phyloP scores from a whole-genome alignment of 192 early-diverging fungal species.

The Coemansia sp. region DNA sequence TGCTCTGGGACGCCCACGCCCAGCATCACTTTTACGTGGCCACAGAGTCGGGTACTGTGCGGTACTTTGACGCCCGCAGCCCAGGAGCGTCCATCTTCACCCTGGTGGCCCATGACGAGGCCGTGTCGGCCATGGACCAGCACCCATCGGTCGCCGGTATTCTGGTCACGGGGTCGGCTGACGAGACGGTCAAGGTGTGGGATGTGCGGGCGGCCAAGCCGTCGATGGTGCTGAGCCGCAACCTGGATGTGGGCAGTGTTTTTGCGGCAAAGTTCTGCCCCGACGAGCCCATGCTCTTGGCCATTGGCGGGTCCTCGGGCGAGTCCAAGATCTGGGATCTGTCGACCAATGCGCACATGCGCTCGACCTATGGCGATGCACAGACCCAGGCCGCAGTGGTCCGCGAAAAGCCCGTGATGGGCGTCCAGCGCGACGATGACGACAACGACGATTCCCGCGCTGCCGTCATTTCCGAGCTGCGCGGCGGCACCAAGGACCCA shows the following conservation, averaged over 20 bases:
- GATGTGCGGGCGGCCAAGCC: slow-evolving; percentile 65
- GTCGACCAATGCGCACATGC: slow-evolving; percentile 76
- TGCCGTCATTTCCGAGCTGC: slow-evolving; percentile 37
- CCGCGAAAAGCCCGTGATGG: slow-evolving; percentile 50
- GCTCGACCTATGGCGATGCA: slow-evolving; percentile 37
- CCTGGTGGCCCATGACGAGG: slow-evolving; percentile 88
- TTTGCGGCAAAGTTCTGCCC: slow-evolving; percentile 84
- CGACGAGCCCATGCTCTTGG: slow-evolving; percentile 85
- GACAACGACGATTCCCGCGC: slow-evolving; percentile 45
- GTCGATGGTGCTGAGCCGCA: slow-evolving; percentile 77
- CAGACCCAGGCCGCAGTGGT: slow-evolving; percentile 2
- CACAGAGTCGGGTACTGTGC: slow-evolving; percentile 87
- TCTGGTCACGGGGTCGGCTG: slow-evolving; percentile 86
- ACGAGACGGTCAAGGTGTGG: slow-evolving; percentile 94
- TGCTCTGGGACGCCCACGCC: slow-evolving; percentile 88
- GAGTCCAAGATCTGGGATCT: slow-evolving; percentile 92
- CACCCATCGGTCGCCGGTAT: slow-evolving; percentile 70
- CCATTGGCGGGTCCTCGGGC: slow-evolving; percentile 83
- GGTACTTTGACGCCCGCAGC: slow-evolving; percentile 80
- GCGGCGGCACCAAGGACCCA: slow-evolving; percentile 26
- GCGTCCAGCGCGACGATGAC: slow-evolving; percentile 22
- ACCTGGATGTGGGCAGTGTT: slow-evolving; percentile 77
- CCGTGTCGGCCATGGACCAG: slow-evolving; percentile 84
- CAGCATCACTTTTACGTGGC: slow-evolving; percentile 73
- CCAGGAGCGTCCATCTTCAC: slow-evolving; percentile 64